Evolutionary conservation across 1,284 basidiomycete genomes (phyloP).

Genomic region (Ustilago bromivora): DNA sequence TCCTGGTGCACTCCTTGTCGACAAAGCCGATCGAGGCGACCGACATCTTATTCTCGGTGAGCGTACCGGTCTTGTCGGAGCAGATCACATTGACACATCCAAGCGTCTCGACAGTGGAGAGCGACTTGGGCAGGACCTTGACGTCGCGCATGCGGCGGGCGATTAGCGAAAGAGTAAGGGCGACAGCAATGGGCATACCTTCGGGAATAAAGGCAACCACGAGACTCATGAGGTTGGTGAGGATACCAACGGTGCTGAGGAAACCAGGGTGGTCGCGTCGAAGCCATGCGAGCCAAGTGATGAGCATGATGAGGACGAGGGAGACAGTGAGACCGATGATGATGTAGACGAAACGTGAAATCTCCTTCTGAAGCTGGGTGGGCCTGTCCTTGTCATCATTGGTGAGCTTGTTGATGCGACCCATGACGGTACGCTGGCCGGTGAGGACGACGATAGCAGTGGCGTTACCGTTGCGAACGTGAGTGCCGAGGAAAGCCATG

Average conservation of each 20-base stretch:
- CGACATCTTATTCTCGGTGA: conserved; percentile 75
- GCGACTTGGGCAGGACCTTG: conserved; percentile 77
- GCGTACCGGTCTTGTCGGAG: conserved; percentile 81
- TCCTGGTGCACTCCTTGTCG: conserved; percentile 62
- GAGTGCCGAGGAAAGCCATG: conserved; percentile 77
- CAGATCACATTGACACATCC: conserved; percentile 77
- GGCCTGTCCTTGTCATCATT: conserved; percentile 71
- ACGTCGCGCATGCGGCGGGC: conserved; percentile 80
- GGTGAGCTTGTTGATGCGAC: conserved; percentile 67
- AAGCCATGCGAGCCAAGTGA: conserved; percentile 74
- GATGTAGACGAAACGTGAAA: conserved; percentile 71
- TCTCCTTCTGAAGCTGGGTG: conserved; percentile 73
- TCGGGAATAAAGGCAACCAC: conserved; percentile 78
- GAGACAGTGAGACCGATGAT: conserved; percentile 73
- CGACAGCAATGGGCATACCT: conserved; percentile 79
- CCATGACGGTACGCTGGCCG: conserved; percentile 74
- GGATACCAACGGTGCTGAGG: conserved; percentile 75
- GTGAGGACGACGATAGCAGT: conserved; percentile 75
- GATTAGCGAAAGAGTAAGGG: conserved; percentile 78
- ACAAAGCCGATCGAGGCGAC: conserved; percentile 71
- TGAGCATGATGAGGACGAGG: conserved; percentile 73
- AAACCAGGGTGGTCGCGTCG: conserved; percentile 73
- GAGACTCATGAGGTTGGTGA: conserved; percentile 75
- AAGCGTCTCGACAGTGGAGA: conserved; percentile 78
- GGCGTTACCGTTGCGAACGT: conserved; percentile 75